Evolutionary conservation across 1,139 yeast species (phyloP).

Genomic region (Lodderomyces parapsilosis): DNA sequence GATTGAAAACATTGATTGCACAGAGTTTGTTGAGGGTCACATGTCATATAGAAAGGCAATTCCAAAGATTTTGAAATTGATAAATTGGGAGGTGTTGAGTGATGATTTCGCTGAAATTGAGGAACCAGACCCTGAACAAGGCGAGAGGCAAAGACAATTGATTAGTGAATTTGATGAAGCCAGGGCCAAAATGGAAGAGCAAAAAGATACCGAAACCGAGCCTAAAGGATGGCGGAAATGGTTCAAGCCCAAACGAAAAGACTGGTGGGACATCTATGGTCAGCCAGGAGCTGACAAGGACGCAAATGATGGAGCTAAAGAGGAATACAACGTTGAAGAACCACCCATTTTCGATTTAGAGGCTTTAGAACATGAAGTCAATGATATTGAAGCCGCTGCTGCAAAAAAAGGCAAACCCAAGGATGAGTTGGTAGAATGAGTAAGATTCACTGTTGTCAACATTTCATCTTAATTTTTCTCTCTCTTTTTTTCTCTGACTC

Average conservation of each 20-base stretch:
- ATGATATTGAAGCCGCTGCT: slow-evolving; percentile 33
- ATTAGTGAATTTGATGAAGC: slow-evolving; percentile 86
- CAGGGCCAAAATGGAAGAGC: slow-evolving; percentile 54
- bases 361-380: slow-evolving; percentile 46
- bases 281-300: slow-evolving; percentile 22
- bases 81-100: slow-evolving; percentile 80
- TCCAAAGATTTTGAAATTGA: slow-evolving; percentile 67
- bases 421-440: slow-evolving; percentile 8
- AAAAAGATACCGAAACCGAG: slow-evolving; percentile 25
- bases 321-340: slow-evolving; percentile 15
- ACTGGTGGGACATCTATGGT: slow-evolving; percentile 83
- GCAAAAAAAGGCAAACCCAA: slow-evolving; percentile 15
- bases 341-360: slow-evolving; percentile 41
- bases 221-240: slow-evolving; percentile 58
- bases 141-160: slow-evolving; percentile 77
- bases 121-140: slow-evolving; percentile 90
- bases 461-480: slow-evolving; percentile 4
- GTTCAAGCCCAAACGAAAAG: slow-evolving; percentile 76
- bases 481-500: slow-evolving; percentile 14
- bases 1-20: slow-evolving; percentile 83
- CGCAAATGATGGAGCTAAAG: slow-evolving; percentile 10
- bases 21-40: slow-evolving; percentile 88
- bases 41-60: slow-evolving; percentile 94
- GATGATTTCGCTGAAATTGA: slow-evolving; percentile 96
- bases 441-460: neutral